These are phyloP conservation scores for Hysterium pulicare DNA, from an alignment of 2,329 filamentous ascomycete species.

Conservation along the genomic window DNA sequence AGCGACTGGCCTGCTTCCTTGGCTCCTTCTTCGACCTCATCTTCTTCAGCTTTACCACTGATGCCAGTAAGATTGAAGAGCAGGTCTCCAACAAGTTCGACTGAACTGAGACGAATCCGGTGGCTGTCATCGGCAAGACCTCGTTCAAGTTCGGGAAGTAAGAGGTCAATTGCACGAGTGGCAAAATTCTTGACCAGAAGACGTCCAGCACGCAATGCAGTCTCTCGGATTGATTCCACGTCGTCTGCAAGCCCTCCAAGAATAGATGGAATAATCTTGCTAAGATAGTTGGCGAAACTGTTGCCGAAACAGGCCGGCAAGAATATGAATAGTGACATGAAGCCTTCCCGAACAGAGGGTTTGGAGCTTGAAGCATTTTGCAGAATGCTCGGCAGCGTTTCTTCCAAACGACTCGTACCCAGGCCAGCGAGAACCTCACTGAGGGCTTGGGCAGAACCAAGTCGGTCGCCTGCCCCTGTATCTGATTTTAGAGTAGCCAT, in stretches of 20 bases:
- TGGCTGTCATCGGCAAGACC: slow-evolving; percentile 97
- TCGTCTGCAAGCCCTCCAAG: slow-evolving; percentile 92
- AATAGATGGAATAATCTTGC: slow-evolving; percentile 92
- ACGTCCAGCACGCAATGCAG: slow-evolving; percentile 88
- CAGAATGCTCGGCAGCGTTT: slow-evolving; percentile 91
- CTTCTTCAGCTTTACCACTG: slow-evolving; percentile 70
- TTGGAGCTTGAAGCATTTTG: slow-evolving; percentile 94
- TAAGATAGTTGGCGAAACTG: slow-evolving; percentile 94
- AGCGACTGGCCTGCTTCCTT: slow-evolving; percentile 90
- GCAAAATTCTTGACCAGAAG: slow-evolving; percentile 98
- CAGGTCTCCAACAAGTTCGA: slow-evolving; percentile 93
- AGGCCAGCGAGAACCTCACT: slow-evolving; percentile 94
- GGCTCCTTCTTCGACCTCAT: slow-evolving; percentile 75
- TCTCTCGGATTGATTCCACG: slow-evolving; percentile 93
- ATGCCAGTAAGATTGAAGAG: slow-evolving; percentile 98
- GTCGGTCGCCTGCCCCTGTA: slow-evolving; percentile 89
- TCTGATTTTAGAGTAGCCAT: slow-evolving; percentile 98
- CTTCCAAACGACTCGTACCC: slow-evolving; percentile 87
- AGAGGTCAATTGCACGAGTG: slow-evolving; percentile 85
- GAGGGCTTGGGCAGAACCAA: slow-evolving; percentile 94
- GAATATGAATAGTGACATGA: slow-evolving; percentile 99
- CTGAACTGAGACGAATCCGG: slow-evolving; percentile 95
- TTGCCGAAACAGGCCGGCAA: slow-evolving; percentile 98
- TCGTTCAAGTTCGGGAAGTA: slow-evolving; percentile 91
- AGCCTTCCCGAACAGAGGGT: slow-evolving; percentile 87